phyloP scores from a whole-genome alignment of 257 asterid genomes.

The Primulina tabacum region DNA sequence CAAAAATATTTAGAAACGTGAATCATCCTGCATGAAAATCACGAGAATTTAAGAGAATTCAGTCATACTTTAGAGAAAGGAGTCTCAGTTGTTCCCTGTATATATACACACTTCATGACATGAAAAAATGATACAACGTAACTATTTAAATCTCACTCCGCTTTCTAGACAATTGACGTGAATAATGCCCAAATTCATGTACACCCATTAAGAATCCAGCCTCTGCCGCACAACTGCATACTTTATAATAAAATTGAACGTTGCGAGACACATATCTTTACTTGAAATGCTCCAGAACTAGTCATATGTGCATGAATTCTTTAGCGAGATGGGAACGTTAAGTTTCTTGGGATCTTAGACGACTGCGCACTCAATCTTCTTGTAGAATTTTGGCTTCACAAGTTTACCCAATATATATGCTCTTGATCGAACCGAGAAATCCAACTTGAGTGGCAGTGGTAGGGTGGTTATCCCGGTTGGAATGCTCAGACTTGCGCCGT shows the following conservation, averaged over 20 bases:
- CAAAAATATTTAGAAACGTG: not conserved
- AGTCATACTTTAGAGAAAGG: not conserved
- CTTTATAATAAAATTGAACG: too few species aligned
- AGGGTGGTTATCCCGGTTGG: conserved; percentile 49
- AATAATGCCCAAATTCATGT: conserved; percentile 1
- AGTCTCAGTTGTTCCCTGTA: not conserved
- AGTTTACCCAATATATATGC: conserved; percentile 79
- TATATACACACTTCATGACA: not conserved
- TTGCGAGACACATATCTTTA: not conserved
- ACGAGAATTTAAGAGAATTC: not conserved
- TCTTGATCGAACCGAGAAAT: conserved; percentile 59
- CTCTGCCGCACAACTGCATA: not conserved
- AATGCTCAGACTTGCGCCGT: conserved; percentile 72
- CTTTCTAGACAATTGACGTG: not conserved
- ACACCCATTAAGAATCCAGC: not conserved
- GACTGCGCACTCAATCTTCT: conserved; percentile 52
- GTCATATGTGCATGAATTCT: conserved; percentile 57
- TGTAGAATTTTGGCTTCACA: conserved; percentile 79
- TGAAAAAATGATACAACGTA: not conserved
- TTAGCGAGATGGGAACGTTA: conserved; percentile 49
- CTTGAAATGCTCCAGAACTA: conserved; percentile 25
- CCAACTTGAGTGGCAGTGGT: conserved; percentile 58
- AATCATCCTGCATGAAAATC: not conserved
- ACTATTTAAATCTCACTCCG: not conserved
- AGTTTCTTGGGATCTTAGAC: conserved; percentile 51